Percentiles rank a stretch among this genome's conserved stretches.
phyloP scores from a whole-genome alignment of 257 asterid genomes.

The Jacaranda mimosifolia region DNA sequence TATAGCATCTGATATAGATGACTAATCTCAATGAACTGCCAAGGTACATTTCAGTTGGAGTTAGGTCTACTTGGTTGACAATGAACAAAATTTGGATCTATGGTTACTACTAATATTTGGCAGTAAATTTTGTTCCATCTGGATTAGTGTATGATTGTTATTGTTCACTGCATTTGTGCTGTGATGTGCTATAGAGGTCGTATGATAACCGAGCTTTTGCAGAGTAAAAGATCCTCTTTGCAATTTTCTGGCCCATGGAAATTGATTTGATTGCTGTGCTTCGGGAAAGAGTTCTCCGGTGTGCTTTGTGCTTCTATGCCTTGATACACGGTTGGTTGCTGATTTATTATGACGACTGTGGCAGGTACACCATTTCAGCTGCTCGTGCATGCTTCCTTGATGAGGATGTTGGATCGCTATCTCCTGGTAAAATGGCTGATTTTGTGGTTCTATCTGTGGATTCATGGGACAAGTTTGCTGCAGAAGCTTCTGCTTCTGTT shows the following conservation, averaged over 20 bases:
- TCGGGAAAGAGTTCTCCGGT: too few relatives aligned
- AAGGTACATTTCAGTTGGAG: not conserved
- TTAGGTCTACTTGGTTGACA: not conserved
- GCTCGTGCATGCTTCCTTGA: conserved; percentile 94
- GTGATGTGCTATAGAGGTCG: not conserved
- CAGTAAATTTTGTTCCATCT: not conserved
- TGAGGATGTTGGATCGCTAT: conserved; percentile 79
- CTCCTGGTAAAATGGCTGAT: conserved; percentile 90
- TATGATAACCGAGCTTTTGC: not conserved
- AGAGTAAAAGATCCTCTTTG: not conserved
- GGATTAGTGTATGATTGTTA: not conserved
- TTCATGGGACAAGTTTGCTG: conserved; percentile 76
- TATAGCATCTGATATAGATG: not conserved
- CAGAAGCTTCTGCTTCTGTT: conserved; percentile 58
- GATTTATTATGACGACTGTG: not conserved
- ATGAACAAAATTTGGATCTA: not conserved
- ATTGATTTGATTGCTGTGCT: not conserved
- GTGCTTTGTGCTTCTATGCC: too few relatives aligned
- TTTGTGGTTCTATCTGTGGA: conserved; percentile 74
- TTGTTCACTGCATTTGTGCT: not conserved
- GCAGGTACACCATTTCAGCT: conserved; percentile 84
- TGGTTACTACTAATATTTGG: conserved; percentile 4
- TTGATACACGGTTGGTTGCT: not conserved
- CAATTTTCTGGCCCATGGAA: not conserved
- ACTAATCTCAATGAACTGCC: not conserved